These are phyloP conservation scores for Phycomyces nitens DNA, from an alignment of 192 early-diverging fungal genomes.

Conservation along the genomic window DNA sequence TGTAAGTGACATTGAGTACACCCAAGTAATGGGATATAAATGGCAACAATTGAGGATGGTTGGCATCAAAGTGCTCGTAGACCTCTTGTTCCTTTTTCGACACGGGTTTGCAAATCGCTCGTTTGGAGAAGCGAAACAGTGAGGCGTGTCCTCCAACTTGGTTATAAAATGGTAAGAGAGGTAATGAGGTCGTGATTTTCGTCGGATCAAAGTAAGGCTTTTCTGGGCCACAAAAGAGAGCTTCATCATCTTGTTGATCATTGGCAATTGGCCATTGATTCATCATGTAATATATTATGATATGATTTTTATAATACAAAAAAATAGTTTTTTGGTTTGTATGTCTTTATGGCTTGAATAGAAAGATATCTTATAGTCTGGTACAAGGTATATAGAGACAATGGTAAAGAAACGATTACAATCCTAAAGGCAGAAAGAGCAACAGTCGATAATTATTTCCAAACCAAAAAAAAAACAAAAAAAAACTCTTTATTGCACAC, in stretches of 20 bases:
- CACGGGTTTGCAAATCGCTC: conserved; percentile 94
- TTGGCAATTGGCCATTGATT: neutral
- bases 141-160: conserved; percentile 94
- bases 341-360: too few relatives aligned
- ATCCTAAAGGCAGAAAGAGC: too few relatives aligned
- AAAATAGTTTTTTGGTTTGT: too few relatives aligned
- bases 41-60: conserved; percentile 74
- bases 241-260: neutral
- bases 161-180: conserved; percentile 71
- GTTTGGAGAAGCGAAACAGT: conserved; percentile 92
- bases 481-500: too few relatives aligned
- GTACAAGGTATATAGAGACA: too few relatives aligned
- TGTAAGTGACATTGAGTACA: conserved; percentile 90
- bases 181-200: conserved; percentile 45
- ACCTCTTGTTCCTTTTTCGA: conserved; percentile 78
- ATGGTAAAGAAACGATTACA: too few relatives aligned
- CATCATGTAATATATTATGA: too few relatives aligned
- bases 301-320: too few relatives aligned
- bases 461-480: too few relatives aligned
- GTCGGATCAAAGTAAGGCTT: conserved; percentile 28
- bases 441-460: too few relatives aligned
- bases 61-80: conserved; percentile 81
- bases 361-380: too few relatives aligned
- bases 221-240: neutral
- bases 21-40: conserved; percentile 96